Evolutionary conservation across 1,284 basidiomycete genomes (phyloP), one percentile per base, ranked within the genome.

Genomic region (Fomitiporia mediterranea): DNA sequence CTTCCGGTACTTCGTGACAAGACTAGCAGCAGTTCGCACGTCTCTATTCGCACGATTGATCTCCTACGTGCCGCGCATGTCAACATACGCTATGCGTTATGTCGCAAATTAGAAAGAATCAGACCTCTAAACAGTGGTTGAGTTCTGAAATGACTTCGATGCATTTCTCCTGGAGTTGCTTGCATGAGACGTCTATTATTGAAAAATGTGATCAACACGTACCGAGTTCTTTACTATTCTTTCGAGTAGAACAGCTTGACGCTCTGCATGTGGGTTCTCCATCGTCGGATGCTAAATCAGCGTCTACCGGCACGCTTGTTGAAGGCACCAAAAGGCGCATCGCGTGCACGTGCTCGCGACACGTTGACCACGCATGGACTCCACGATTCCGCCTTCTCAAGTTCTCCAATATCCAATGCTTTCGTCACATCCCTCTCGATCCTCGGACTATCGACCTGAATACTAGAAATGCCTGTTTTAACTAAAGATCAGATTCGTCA

Each of bases 191-290:
- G 11, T 35, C 30, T 17, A 28, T 13, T 57, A n/a, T 19, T 28
- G 17, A 39, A 52, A 32, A n/a, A 53, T 21, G 9, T 58, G 2
- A 27, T 39, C 51, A 61, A 2, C 52, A 71, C 86, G 65, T 61
- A 94, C 92, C 8, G 89, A 83, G 64, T 93, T 96, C 72, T 94
- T 94, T 38, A 94, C 77, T 62, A 97, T 95, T 27, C 94, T 81
- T 65, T 94, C 91, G 2, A 96, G 78, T 32, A 96, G 79, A 37
- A 94, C 83, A 32, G 89, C 91, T 68, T 97, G 94, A 59, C 91
- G 79, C 70, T 94, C 91, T 60, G 93, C 91, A 67, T 60, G 58
- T 5, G 58, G 58, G 42, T 60, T 60, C 43, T 60, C 58, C 58
- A 60, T 60, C 2, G 13, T 4, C 17, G 42, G 21, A 43, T n/a